Conservation (phyloP, 2,329 filamentous ascomycete genomes). For the Curvularia sp. region DNA sequence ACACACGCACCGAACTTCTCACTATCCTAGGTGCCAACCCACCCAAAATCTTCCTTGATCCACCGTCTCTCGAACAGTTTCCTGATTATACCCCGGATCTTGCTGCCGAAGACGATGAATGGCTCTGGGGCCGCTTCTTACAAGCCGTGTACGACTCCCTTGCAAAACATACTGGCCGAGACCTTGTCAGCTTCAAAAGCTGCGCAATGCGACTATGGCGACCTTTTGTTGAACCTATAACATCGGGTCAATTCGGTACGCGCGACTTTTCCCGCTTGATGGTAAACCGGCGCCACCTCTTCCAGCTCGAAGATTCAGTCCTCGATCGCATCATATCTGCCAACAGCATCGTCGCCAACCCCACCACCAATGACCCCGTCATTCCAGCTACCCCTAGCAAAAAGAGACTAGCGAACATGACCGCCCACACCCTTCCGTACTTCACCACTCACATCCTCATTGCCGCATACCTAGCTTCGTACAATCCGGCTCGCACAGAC, state of each 20-base stretch:
- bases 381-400: slow-evolving; percentile 22
- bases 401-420: slow-evolving; percentile 27
- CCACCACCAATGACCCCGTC: background rate
- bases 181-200: slow-evolving; percentile 73
- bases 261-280: slow-evolving; percentile 87
- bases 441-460: slow-evolving; percentile 77
- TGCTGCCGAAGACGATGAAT: slow-evolving; percentile 65
- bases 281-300: slow-evolving; percentile 70
- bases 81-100: slow-evolving; percentile 55
- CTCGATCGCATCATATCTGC: slow-evolving; percentile 64
- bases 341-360: slow-evolving; percentile 1
- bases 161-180: slow-evolving; percentile 78
- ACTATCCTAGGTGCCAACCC: slow-evolving; percentile 69
- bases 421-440: slow-evolving; percentile 65
- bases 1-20: slow-evolving; percentile 80
- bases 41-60: slow-evolving; percentile 55
- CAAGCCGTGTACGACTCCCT: slow-evolving; percentile 87
- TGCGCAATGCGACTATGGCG: slow-evolving; percentile 82
- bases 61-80: slow-evolving; percentile 50
- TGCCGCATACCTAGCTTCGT: slow-evolving; percentile 80
- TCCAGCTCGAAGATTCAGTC: slow-evolving; percentile 75
- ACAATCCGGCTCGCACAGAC: slow-evolving; percentile 78
- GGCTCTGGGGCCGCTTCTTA: slow-evolving; percentile 82
- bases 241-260: slow-evolving; percentile 73
- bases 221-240: slow-evolving; percentile 79